Evolutionary conservation across 768 basidiomycete genomes (phyloP), one percentile per base, ranked within the genome.

Genomic region (Suillus subluteus): DNA sequence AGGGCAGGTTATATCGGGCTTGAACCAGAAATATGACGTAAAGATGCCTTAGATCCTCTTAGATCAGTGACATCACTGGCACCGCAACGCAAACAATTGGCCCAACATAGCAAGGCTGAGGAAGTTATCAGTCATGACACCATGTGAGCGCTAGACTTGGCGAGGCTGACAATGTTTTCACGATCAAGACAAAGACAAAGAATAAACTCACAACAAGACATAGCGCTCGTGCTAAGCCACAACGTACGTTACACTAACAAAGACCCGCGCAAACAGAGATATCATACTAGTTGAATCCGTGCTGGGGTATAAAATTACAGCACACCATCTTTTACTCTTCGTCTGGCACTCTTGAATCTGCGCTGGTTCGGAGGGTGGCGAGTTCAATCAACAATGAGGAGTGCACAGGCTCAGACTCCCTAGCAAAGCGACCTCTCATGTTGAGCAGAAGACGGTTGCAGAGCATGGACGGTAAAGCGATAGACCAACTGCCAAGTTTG

Each of bases 381-480:
- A 50, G 18, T n/a, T 64, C 55, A 13, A 23, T 46, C 15, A 55
- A 32, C 30, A 55, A 32, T 35, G 55, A 56, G 32, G 32, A 56
- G 21, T 13, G 55, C 55, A 56, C 32, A 56, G 55, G 32, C 32
- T 56, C 55, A 37, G 55, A n/a, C 5, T 18, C 55, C 12, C 55
- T 37, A 2, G 62, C 38, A 21, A 67, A 72, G 54, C 63, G 66
- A 4, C 48, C 48, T 50, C 74, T 73, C 68, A 73, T 74, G 58
- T 69, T 69, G 48, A 75, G 66, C 13, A 75, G 66, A 12, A 74
- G 68, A 40, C 70, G 72, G 54, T 66, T 70, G 16, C 74, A 73
- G 18, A 75, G 68, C 2, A 75, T 44, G 11, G 73, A 73, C 2
- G 74, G 73, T 4, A 74, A 64, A 13, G 73, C 72, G 2, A 71